Evolutionary conservation across 257 asterid species (phyloP).

Genomic region (Verbascum thapsus): DNA sequence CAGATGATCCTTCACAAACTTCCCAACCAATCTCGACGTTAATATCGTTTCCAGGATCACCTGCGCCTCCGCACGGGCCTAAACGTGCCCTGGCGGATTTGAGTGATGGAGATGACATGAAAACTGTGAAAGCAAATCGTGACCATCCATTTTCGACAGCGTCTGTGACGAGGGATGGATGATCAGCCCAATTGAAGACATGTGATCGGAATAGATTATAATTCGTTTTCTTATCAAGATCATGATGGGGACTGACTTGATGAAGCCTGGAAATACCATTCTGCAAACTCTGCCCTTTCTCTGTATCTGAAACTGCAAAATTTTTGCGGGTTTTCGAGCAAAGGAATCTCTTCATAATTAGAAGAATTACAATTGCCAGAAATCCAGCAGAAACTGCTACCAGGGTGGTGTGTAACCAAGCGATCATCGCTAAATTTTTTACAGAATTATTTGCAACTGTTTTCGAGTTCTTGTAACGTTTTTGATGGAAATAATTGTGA

Average conservation of each 20-base stretch:
- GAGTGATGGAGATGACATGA: conserved; percentile 44
- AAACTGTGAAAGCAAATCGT: conserved; percentile 62
- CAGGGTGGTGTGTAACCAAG: conserved; percentile 39
- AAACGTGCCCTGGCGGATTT: conserved; percentile 51
- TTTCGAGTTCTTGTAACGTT: neutral
- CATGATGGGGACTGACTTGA: conserved; percentile 59
- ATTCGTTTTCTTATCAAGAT: conserved; percentile 26
- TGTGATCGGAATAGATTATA: conserved; percentile 42
- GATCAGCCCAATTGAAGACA: conserved; percentile 74
- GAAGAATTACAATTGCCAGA: conserved; percentile 27
- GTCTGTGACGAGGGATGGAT: conserved; percentile 75
- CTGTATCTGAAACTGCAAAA: conserved; percentile 24
- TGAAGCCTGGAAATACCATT: conserved; percentile 63
- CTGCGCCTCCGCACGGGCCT: conserved; percentile 46
- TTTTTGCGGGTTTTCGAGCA: conserved; percentile 13
- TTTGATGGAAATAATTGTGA: neutral
- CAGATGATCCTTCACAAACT: conserved; percentile 80
- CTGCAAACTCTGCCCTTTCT: conserved; percentile 36
- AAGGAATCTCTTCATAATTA: conserved; percentile 36
- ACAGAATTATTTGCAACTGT: neutral
- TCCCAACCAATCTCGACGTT: conserved; percentile 74
- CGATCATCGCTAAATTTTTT: conserved; percentile 41
- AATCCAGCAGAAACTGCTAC: conserved; percentile 37
- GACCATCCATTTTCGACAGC: conserved; percentile 98
- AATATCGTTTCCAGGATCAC: conserved; percentile 33